Evolutionary conservation across 345 rosid species (phyloP), one percentile per base, ranked within the genome.

Genomic region (Mallotus nudiflorus): DNA sequence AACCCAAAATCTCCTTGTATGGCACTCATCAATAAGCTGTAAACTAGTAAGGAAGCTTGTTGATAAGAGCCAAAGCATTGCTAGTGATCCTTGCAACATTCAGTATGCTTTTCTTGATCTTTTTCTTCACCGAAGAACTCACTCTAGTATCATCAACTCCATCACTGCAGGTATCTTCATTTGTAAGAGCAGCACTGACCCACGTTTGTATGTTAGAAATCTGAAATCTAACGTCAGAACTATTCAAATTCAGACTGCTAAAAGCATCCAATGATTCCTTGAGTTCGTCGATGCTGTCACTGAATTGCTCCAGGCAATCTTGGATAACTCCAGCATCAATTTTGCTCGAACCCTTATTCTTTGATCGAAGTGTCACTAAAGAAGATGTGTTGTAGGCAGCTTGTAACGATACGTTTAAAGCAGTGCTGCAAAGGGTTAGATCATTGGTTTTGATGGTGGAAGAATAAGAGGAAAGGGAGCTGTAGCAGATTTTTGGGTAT

Each of bases 151-250:
- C 92, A 11, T 82, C 87, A 44, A 91, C 74, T 35, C 75, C 97
- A 53, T 89, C 97, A 50, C 81, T 81, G 73, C 97, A 91, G 20
- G 94, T 87, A 31, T 73, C 72, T 69, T 89, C 91, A 54, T 89
- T 83, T 0, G 98, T 89, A 59, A 89, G 66, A 4, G 96, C 91
- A 1, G 90, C 85, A 70, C 96, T 89, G 5, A 83, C 80, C 90
- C 92, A 93, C 0, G 90, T 88, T 83, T 79, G 62, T 12, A 86
- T 70, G 50, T 83, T 84, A 7, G 72, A 70, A 46, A 88, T 54
- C 33, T 83, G 87, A 44, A 82, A 76, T 67, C 73, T 70, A 8
- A 49, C 6, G 49, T 39, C 45, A 0, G 57, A 42, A 44, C 79
- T 73, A 18, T 52, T 33, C 16, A 82, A 27, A 0, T 65, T 18